Base-by-base conservation (phyloP, 2,329 filamentous ascomycete genomes). In the Xylaria sp. region DNA sequence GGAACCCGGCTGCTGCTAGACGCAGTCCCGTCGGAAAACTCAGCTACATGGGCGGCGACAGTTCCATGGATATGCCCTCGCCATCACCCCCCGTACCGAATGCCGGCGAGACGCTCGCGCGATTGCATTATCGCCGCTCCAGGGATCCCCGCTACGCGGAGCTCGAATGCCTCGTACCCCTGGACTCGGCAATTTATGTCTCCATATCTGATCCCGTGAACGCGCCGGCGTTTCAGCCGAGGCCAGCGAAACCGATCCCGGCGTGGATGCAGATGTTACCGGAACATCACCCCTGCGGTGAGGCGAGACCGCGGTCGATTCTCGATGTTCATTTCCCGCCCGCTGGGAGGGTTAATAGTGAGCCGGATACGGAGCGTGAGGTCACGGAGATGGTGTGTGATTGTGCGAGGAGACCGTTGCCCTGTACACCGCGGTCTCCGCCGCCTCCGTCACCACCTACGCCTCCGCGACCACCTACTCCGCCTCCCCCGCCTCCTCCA, bases 241-340 rank as follows among this genome's bases (percentile, higher is more conserved):
- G 75, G 55, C 76, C 73, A 3, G 74, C 79, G 9, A 85, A 84
- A 61, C 79, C 81, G 1, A 75, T 84, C 9, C 82, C 82, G 0
- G 60, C 65, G 11, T 79, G 77, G 69, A 81, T 81, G 77, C 74
- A 73, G 51, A 65, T 68, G 60, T 66, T 68, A 1, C 65, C 67
- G 13, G 60, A 67, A 4, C 48, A 30, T 16, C n/a, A 52, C 39
- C 59, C 47, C 18, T 47, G 23, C 1, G 51, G 46, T 4, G 55
- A 67, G 10, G 46, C 63, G 42, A 63, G 59, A 7, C 69, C 68
- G 39, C 48, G 54, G 7, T 71, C 71, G 1, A 53, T 72, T 4
- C 65, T 71, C 11, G 66, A 72, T 37, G 62, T 65, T 4, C 65
- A 69, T 44, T 71, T 71, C 52, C 59, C 47, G 34, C 48, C 39